Conservation (phyloP, 2,329 filamentous ascomycete species). For the Monilinia fructigena region DNA sequence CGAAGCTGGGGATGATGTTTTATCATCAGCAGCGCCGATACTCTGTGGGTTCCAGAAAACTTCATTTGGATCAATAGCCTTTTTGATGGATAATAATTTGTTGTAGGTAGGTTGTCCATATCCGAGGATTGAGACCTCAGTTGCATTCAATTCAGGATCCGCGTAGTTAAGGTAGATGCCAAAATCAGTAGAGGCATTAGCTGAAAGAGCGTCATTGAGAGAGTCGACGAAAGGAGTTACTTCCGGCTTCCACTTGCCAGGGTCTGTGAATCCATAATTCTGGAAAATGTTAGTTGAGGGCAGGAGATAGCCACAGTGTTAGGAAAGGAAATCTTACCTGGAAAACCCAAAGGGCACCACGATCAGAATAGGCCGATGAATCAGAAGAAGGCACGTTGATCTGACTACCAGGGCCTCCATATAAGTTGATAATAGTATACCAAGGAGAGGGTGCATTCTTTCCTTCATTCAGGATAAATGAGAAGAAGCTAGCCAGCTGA, state of each 20-base stretch:
- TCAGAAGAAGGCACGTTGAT: constrained; percentile 21
- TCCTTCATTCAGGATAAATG: constrained; percentile 20
- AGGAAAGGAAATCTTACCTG: constrained; percentile 11
- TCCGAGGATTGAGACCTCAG: background rate
- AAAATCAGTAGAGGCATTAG: constrained; percentile 28
- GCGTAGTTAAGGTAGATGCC: constrained; percentile 25
- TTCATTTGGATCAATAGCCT: constrained; percentile 14
- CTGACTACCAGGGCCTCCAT: constrained; percentile 25
- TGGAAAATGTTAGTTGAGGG: constrained; percentile 13
- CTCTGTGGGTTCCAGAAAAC: constrained; percentile 28
- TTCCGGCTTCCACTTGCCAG: background rate
- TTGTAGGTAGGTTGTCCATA: constrained; percentile 25
- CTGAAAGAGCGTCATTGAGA: constrained; percentile 26
- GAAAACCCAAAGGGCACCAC: constrained; percentile 26
- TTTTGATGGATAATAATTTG: constrained; percentile 22
- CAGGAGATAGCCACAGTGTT: too few species aligned
- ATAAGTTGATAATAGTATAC: constrained; percentile 25
- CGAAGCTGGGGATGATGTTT: too few species aligned
- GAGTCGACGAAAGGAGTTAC: constrained; percentile 22
- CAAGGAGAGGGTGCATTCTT: constrained; percentile 18
- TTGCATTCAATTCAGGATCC: constrained; percentile 18
- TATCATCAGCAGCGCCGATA: constrained; percentile 17
- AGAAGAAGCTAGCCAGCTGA: constrained; percentile 21
- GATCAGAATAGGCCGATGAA: constrained; percentile 24
- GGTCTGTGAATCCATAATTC: constrained; percentile 23